Evolutionary conservation across 2,329 filamentous ascomycete species (phyloP), one percentile per base, ranked within the genome.

Genomic region (Fusarium haematococcum): DNA sequence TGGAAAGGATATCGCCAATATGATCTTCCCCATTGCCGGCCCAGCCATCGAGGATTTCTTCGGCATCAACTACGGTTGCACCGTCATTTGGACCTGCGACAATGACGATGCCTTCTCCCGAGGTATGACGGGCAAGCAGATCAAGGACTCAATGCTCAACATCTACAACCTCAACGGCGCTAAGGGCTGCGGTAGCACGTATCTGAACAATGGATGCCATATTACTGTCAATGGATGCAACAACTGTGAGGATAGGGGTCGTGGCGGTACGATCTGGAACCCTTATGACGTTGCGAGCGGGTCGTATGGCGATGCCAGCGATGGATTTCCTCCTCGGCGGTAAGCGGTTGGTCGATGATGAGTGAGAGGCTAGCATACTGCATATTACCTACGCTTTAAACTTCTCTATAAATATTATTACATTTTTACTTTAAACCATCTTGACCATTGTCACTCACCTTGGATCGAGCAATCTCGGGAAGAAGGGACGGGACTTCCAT

Each of bases 61-160:
- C 13, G 67, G 62, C 10, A 66, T 69, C 25, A 57, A 66, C 48
- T 66, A 69, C 23, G 67, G 67, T n/a, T 66, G 62, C 23, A 69
- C 67, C 2, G 67, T 69, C 20, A 69, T 69, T 48, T 65, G 62
- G 56, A 65, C 54, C 9, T 69, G 67, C 18, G 57, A 69, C 6
- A 56, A 69, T 7, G 67, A 69, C 5, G 67, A 61, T 16, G 43
- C 56, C 32, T 69, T 65, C 16, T 43, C 67, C 8, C 54, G 52
- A 6, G 67, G 67, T 16, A 69, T 69, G 67, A 69, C 67, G 14
- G 67, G 67, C 30, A 69, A 66, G 57, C 67, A 69, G 56, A 69
- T 69, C 25, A 69, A 69, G 32, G 57, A 69, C 23, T 56, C 54
- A 13, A 66, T 69, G 62, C 63, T 66, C 45, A 66, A 69, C 18